Percentiles rank a stretch among this genome's conserved stretches.
Conservation (phyloP, 2,329 filamentous ascomycete species). For the Biscogniauxia mediterranea region DNA sequence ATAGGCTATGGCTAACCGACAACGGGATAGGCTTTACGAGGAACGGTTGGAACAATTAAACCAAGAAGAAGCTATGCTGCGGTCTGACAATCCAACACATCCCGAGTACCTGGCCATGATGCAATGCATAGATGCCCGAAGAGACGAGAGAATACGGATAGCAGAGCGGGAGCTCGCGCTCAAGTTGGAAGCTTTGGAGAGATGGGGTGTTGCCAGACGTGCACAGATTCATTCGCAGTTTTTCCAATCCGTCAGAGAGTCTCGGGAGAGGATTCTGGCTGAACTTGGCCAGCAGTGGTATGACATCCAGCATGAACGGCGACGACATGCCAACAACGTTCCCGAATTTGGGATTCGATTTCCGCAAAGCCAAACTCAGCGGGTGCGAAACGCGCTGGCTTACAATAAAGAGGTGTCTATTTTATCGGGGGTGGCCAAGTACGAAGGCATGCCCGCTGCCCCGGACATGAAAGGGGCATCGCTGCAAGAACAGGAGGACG, state of each 20-base stretch:
- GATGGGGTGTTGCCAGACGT: conserved; percentile 74
- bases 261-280: conserved; percentile 76
- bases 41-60: conserved; percentile 83
- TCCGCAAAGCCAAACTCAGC: conserved; percentile 71
- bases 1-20: conserved; percentile 24
- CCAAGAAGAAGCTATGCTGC: conserved; percentile 61
- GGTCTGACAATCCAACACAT: conserved; percentile 67
- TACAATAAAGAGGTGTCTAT: conserved; percentile 96
- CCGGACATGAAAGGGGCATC: conserved; percentile 76
- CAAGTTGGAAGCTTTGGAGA: conserved; percentile 70
- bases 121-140: conserved; percentile 77
- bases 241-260: conserved; percentile 80
- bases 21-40: conserved; percentile 68
- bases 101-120: conserved; percentile 90
- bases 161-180: conserved; percentile 73
- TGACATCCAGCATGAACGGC: conserved; percentile 84
- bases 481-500: conserved; percentile 74
- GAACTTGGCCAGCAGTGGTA: conserved; percentile 87
- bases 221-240: conserved; percentile 88
- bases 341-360: conserved; percentile 82
- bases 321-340: conserved; percentile 73
- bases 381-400: conserved; percentile 79
- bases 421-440: conserved; percentile 86
- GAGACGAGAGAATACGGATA: conserved; percentile 75
- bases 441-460: conserved; percentile 94